phyloP scores from a whole-genome alignment of 1,284 basidiomycete species.

The Porodaedalea pini region DNA sequence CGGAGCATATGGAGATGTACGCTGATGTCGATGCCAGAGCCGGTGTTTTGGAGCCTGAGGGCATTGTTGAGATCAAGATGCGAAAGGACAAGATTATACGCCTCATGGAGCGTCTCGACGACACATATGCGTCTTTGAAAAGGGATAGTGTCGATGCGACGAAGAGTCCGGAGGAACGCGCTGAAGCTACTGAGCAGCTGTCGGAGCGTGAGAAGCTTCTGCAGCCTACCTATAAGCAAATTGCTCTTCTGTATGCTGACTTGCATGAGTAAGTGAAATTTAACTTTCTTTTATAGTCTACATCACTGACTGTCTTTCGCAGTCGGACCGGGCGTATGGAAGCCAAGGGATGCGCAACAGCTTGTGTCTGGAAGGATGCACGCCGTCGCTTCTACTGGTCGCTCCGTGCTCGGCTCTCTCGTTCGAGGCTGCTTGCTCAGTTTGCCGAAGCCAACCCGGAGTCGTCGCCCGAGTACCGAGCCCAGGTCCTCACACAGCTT shows the following conservation, averaged over 20 bases:
- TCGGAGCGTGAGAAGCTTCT: constrained; percentile 80
- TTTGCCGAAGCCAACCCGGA: constrained; percentile 63
- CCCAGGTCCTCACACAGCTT: constrained; percentile 55
- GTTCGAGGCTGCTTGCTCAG: constrained; percentile 54
- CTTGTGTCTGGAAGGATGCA: constrained; percentile 83
- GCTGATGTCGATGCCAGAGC: constrained; percentile 94
- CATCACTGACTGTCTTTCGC: constrained; percentile 23
- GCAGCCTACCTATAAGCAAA: constrained; percentile 88
- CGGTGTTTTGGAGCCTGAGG: constrained; percentile 97
- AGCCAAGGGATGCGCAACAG: constrained; percentile 90
- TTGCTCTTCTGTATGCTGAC: constrained; percentile 94
- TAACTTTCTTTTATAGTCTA: not conserved
- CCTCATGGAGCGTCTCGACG: constrained; percentile 93
- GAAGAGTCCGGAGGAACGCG: constrained; percentile 71
- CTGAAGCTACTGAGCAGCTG: constrained; percentile 65
- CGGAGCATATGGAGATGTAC: constrained; percentile 99
- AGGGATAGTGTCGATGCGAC: constrained; percentile 71
- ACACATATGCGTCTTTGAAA: constrained; percentile 81
- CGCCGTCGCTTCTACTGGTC: constrained; percentile 97
- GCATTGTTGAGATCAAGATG: constrained; percentile 93
- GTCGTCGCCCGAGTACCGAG: constrained; percentile 56
- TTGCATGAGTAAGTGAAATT: constrained; percentile 78
- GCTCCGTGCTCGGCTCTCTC: constrained; percentile 74
- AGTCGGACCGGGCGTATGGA: constrained; percentile 97
- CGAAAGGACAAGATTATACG: constrained; percentile 86